Base-by-base conservation (phyloP, 371 early-diverging fungal species). In the Funneliformis caledonium region DNA sequence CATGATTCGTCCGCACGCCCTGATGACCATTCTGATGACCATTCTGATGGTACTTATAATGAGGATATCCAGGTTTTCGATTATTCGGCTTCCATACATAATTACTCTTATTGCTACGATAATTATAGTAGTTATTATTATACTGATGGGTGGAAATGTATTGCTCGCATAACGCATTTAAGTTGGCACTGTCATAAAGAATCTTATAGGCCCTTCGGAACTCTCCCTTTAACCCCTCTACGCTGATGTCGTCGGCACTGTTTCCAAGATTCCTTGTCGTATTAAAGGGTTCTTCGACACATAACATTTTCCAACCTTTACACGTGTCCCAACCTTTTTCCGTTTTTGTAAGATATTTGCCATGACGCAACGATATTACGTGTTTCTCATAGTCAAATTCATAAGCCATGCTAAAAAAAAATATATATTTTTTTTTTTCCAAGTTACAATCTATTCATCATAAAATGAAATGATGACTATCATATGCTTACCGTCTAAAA, bases 261-360 rank as follows among this genome's bases (percentile, higher is more conserved):
- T 97, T 96, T 0, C 95, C 97, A 3, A 97, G 87, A 80, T 97
- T 97, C 59, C 96, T 88, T 60, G 89, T 85, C 0, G 92, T 90
- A 81, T 93, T 92, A 82, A 97, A 95, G 1, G 97, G 97, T 83
- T 96, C 96, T 82, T 97, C 97, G n/a, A 97, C 91, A 83, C 97
- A 95, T 22, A 97, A 85, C 59, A 92, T 86, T 74, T 89, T 84
- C 75, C 89, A 90, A 69, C 89, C 90, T 81, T 82, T 90, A 69
- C 86, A 88, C 64, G 84, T 91, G 4, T 84, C 64, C 97, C 97
- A 97, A 3, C 92, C 94, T 84, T 97, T 97, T 69, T 93, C 91
- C 50, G 81, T 85, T 82, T 97, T 97, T 16, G 89, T 88, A 80
- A 97, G 80, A 68, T 91, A 88, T 67, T 68, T 83, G 5, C 96